Base-by-base conservation (phyloP, 192 early-diverging fungal genomes). In the Mortierella claussenii region DNA sequence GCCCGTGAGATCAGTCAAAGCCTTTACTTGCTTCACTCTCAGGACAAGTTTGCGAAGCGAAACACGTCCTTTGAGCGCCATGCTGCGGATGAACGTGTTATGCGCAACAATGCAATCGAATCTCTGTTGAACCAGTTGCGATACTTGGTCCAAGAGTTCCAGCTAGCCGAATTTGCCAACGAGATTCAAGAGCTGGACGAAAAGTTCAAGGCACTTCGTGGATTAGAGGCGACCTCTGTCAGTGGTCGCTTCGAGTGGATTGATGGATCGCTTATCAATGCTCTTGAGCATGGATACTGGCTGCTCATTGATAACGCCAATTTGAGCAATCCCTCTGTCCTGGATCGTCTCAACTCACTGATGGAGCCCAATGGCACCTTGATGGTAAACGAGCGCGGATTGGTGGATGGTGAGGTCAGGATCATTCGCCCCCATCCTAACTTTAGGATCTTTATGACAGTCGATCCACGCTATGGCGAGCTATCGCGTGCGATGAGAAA, bases 401-500 rank as follows among this genome's bases (percentile, higher is more conserved):
- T 94, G 51, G 87, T 94, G 11, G 90, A 95, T 62, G 92, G 93
- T 15, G 83, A 89, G 58, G 85, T 94, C 20, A 88, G 87, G 47
- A 85, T 93, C 8, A 88, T 97, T 43, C 71, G 81, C 20, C 95
- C 95, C 11, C 96, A 97, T 60, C 85, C 85, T 20, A 89, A 94
- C 64, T 99, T 99, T 83, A 85, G 97, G 28, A 91, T 99, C 51
- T 94, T 99, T 69, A 94, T 99, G 94, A 93, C 95, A 0, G 90
- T 97, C 32, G 94, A 99, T 74, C 96, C 97, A 15, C 83, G 86
- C 43, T 86, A 92, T 65, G 97, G 97, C 33, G 96, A 99, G 80
- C 82, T 99, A 28, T 96, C 95, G 10, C 86, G 97, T 10, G 96
- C 97, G 4, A 99, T 99, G 97, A 81, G 97, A 49, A 99, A 99